A percentile compares a stretch with the other conserved stretches of the same genome.
phyloP scores from a whole-genome alignment of 2,329 filamentous ascomycete genomes.

The Metarhizium robertsii region DNA sequence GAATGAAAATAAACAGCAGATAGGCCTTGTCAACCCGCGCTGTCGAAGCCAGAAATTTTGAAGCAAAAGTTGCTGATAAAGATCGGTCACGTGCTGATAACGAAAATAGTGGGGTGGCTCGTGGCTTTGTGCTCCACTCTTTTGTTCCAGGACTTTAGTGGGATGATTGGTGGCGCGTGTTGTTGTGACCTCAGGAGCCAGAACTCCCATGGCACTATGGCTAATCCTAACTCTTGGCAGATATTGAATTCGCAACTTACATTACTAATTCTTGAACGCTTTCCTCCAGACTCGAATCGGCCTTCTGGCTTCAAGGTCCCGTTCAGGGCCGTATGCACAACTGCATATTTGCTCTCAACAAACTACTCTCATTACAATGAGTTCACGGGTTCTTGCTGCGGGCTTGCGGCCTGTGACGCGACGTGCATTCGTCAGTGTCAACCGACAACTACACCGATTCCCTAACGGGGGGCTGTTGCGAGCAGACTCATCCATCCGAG shows the following conservation, averaged over 20 bases:
- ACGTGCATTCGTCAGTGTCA: constrained; percentile 44
- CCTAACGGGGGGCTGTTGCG: constrained; percentile 61
- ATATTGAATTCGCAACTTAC: not conserved
- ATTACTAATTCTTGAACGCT: not conserved
- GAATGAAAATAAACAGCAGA: not conserved
- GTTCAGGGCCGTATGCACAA: not conserved
- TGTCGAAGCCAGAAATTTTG: constrained; percentile 26
- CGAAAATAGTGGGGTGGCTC: no score
- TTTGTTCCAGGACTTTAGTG: no score
- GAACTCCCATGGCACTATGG: not conserved
- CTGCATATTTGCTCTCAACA: not conserved
- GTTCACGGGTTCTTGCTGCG: constrained; percentile 48
- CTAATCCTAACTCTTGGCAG: no score
- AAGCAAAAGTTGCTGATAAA: constrained; percentile 18
- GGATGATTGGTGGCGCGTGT: not conserved
- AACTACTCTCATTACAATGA: constrained; percentile 18
- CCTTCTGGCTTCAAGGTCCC: not conserved
- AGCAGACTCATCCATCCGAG: constrained; percentile 52
- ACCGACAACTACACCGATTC: constrained; percentile 57
- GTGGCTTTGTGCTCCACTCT: not conserved
- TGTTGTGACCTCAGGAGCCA: not conserved
- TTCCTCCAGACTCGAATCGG: not conserved
- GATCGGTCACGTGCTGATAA: constrained; percentile 6
- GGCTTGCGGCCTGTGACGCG: constrained; percentile 59
- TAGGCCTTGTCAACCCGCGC: not conserved